Percentiles rank a stretch among this genome's conserved stretches.
These are phyloP conservation scores for Phytophthora quininea DNA, from an alignment of 352 stramenopile genomes.

Conservation along the genomic window DNA sequence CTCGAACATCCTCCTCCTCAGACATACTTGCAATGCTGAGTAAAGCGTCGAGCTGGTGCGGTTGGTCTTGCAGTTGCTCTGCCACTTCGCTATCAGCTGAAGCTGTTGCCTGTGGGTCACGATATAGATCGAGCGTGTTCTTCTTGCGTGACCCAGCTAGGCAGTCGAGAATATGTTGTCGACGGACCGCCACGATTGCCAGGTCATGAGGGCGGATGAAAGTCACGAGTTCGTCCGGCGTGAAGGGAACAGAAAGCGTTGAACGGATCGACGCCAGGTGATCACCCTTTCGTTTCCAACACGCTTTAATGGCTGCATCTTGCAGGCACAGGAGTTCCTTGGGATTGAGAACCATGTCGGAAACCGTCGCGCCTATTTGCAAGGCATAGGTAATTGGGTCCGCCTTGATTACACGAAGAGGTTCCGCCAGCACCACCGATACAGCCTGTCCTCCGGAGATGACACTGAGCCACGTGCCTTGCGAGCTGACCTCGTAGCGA, in stretches of 20 bases:
- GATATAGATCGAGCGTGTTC: slow-evolving; percentile 3
- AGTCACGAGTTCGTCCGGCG: background rate
- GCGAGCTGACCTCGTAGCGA: background rate
- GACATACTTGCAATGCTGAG: background rate
- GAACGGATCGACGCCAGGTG: background rate
- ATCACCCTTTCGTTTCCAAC: background rate
- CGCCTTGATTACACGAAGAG: slow-evolving; percentile 7
- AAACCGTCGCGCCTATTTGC: background rate
- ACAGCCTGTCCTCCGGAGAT: background rate
- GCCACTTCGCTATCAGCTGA: background rate
- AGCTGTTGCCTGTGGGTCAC: background rate
- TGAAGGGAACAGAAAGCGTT: background rate
- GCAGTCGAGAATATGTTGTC: slow-evolving; percentile 10
- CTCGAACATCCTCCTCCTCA: background rate
- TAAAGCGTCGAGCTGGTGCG: too few relatives aligned
- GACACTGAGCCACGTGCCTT: background rate
- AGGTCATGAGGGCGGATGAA: slow-evolving; percentile 8
- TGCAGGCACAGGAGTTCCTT: slow-evolving; percentile 9
- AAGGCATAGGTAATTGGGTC: slow-evolving; percentile 10
- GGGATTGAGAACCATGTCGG: slow-evolving; percentile 12
- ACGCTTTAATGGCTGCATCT: background rate
- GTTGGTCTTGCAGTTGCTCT: too few relatives aligned
- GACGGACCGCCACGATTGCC: background rate
- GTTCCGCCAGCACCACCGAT: background rate
- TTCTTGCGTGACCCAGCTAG: slow-evolving; percentile 2